Evolutionary conservation across 2,329 filamentous ascomycete genomes (phyloP).

Genomic region (Cordyceps tenuipes): DNA sequence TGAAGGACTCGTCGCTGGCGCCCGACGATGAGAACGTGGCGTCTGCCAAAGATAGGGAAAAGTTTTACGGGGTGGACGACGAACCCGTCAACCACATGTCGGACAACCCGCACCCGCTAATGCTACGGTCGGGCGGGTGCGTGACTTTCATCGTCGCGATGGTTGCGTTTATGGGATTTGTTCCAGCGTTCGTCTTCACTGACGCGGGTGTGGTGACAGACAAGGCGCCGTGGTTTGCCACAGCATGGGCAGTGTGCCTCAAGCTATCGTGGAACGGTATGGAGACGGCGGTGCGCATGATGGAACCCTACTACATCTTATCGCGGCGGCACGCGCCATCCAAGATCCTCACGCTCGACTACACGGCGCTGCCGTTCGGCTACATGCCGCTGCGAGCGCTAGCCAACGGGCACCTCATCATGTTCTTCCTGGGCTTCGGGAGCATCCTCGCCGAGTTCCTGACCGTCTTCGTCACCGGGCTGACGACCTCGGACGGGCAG

Average conservation of each 20-base stretch:
- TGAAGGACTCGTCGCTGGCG: slow-evolving; percentile 63
- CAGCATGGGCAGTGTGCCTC: slow-evolving; percentile 55
- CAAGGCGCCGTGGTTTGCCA: slow-evolving; percentile 57
- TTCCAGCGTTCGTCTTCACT: slow-evolving; percentile 57
- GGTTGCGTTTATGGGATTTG: slow-evolving; percentile 44
- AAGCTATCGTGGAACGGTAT: slow-evolving; percentile 62
- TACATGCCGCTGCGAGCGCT: slow-evolving; percentile 55
- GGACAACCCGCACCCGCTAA: slow-evolving; percentile 59
- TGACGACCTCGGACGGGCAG: slow-evolving; percentile 55
- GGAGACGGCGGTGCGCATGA: slow-evolving; percentile 62
- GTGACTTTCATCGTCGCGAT: slow-evolving; percentile 54
- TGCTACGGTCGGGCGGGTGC: slow-evolving; percentile 53
- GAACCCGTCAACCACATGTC: slow-evolving; percentile 31
- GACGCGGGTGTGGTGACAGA: slow-evolving; percentile 46
- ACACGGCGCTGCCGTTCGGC: slow-evolving; percentile 62
- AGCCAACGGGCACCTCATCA: slow-evolving; percentile 54
- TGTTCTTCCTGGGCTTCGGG: slow-evolving; percentile 61
- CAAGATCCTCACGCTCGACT: slow-evolving; percentile 61
- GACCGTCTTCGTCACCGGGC: slow-evolving; percentile 58
- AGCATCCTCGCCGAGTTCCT: slow-evolving; percentile 66
- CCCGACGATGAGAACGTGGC: slow-evolving; percentile 48
- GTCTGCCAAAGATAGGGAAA: slow-evolving; percentile 31
- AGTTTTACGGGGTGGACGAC: slow-evolving; percentile 25
- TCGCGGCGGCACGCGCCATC: slow-evolving; percentile 57
- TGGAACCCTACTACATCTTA: slow-evolving; percentile 67